Conservation (phyloP, 2,329 filamentous ascomycete genomes). For the Epichloe festucae region DNA sequence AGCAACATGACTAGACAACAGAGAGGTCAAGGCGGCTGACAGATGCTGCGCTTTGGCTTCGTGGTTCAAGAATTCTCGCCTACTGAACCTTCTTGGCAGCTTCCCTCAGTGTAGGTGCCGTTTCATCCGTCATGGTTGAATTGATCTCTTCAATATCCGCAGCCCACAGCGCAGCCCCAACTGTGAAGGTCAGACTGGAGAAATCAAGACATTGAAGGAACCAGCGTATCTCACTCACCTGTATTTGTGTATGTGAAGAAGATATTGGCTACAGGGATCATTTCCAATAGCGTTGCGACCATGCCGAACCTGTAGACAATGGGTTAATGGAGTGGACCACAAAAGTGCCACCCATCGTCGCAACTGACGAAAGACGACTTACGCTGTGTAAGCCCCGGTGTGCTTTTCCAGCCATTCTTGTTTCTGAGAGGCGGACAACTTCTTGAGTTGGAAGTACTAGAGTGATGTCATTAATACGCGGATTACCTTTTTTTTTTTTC, state of each 20-base stretch:
- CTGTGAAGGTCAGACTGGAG: constrained; percentile 23
- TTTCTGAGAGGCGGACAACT: constrained; percentile 54
- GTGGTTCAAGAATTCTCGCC: neutral
- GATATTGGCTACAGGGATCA: constrained; percentile 71
- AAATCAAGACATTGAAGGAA: neutral
- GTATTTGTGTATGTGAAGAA: constrained; percentile 85
- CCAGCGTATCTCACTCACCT: constrained; percentile 31
- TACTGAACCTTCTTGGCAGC: constrained; percentile 31
- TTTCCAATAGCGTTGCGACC: constrained; percentile 67
- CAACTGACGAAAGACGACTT: constrained; percentile 20
- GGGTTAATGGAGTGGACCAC: constrained; percentile 5
- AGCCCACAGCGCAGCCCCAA: constrained; percentile 90
- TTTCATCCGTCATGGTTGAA: constrained; percentile 34
- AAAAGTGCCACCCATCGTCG: neutral
- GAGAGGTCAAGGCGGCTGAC: neutral
- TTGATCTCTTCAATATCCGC: constrained; percentile 61
- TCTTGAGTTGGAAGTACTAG: constrained; percentile 85
- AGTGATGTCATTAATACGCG: constrained; percentile 5
- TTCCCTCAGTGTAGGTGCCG: constrained; percentile 37
- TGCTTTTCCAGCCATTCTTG: constrained; percentile 58
- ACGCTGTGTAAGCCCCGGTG: constrained; percentile 70
- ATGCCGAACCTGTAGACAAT: constrained; percentile 49
- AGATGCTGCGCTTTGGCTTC: neutral
- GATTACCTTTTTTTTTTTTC: too few species aligned
- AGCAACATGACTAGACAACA: neutral